Conservation (phyloP, 2,329 filamentous ascomycete genomes). For the Penicillium palitans region DNA sequence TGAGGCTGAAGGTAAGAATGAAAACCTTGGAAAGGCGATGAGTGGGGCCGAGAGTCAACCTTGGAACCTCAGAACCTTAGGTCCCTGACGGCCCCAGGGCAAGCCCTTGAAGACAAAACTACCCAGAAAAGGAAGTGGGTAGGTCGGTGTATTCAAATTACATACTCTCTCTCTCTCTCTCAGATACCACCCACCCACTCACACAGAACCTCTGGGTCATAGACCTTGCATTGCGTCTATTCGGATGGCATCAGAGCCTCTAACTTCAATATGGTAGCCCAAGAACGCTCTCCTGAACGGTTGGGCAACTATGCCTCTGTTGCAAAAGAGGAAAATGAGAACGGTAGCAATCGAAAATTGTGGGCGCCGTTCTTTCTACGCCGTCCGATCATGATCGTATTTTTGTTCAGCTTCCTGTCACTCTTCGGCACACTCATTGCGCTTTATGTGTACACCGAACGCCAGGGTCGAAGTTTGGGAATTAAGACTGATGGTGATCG, state of each 20-base stretch:
- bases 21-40: not conserved
- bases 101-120: not conserved
- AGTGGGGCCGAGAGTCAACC: no score
- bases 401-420: not conserved
- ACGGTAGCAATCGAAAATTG: not conserved
- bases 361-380: constrained; percentile 11
- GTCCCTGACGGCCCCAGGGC: no score
- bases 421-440: not conserved
- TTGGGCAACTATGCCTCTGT: not conserved
- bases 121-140: not conserved
- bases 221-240: not conserved
- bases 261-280: not conserved
- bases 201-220: not conserved
- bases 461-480: constrained; percentile 1
- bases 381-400: constrained; percentile 1
- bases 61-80: no score
- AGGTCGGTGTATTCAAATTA: not conserved
- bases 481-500: constrained; percentile 1
- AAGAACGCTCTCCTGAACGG: not conserved
- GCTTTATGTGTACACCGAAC: not conserved
- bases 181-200: not conserved
- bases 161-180: not conserved
- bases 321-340: not conserved
- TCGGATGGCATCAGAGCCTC: not conserved
- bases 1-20: not conserved